Evolutionary conservation across 306 rosid genomes (phyloP).

Genomic region (Arachis hypogaea): DNA sequence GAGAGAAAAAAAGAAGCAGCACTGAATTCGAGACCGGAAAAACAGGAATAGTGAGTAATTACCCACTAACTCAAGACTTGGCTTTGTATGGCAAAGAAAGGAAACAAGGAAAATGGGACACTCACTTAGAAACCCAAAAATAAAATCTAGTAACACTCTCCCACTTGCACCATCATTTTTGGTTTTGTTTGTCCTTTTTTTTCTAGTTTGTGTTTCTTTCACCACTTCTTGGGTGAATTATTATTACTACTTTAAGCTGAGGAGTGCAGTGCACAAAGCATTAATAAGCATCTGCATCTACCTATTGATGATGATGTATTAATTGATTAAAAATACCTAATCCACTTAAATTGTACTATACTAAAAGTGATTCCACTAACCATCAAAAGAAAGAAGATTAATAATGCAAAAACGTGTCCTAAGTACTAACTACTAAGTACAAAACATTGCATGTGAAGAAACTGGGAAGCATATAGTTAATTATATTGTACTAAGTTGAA

Average conservation of each 20-base stretch:
- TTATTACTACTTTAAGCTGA: neutral
- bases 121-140: neutral
- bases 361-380: too few species aligned
- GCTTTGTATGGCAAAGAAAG: neutral
- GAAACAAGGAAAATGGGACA: neutral
- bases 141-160: neutral
- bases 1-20: conserved; percentile 9
- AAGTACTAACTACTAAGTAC: too few species aligned
- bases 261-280: too few species aligned
- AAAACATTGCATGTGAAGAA: too few species aligned
- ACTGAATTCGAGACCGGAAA: conserved; percentile 4
- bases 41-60: neutral
- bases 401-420: too few species aligned
- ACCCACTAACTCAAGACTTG: conserved; percentile 29
- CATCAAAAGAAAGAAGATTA: too few species aligned
- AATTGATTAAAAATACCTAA: too few species aligned
- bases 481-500: too few species aligned
- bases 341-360: too few species aligned
- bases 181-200: neutral
- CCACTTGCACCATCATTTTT: neutral
- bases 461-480: too few species aligned
- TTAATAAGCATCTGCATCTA: too few species aligned
- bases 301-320: too few species aligned
- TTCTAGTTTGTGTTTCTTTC: neutral
- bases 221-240: neutral